Conservation (phyloP, 257 asterid species). For the Jaltomata sinuosa region DNA sequence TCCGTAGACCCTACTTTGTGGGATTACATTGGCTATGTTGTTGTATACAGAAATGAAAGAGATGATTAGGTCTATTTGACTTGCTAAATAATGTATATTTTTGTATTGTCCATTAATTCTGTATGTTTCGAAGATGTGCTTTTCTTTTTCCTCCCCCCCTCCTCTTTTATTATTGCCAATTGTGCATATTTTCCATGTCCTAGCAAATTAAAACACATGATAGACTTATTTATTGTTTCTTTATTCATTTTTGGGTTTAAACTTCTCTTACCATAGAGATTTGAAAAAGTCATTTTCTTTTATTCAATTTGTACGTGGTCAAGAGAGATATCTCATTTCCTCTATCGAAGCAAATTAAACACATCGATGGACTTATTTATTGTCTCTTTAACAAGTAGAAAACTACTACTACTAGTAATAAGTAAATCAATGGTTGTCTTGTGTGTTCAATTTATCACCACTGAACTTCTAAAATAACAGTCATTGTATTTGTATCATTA, state of each 20-base stretch:
- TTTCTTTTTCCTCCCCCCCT: too few species aligned
- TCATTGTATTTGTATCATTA: too few species aligned
- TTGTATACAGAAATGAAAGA: neutral
- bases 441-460: neutral
- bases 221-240: too few species aligned
- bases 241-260: neutral
- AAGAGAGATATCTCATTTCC: too few species aligned
- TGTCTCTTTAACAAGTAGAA: neutral
- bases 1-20: neutral
- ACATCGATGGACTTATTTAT: neutral
- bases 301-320: neutral
- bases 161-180: neutral
- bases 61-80: slow-evolving; percentile 5
- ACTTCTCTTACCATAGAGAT: neutral
- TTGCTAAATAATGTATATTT: slow-evolving; percentile 1
- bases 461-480: neutral
- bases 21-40: neutral
- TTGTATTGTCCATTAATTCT: too few species aligned
- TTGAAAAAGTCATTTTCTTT: too few species aligned
- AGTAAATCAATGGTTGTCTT: neutral
- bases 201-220: too few species aligned
- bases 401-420: too few species aligned
- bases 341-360: neutral
- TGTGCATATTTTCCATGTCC: too few species aligned
- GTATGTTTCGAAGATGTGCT: too few species aligned